Evolutionary conservation across 805 yeast genomes (phyloP), one percentile per base, ranked within the genome.

Genomic region (Pichia cephalocereana): DNA sequence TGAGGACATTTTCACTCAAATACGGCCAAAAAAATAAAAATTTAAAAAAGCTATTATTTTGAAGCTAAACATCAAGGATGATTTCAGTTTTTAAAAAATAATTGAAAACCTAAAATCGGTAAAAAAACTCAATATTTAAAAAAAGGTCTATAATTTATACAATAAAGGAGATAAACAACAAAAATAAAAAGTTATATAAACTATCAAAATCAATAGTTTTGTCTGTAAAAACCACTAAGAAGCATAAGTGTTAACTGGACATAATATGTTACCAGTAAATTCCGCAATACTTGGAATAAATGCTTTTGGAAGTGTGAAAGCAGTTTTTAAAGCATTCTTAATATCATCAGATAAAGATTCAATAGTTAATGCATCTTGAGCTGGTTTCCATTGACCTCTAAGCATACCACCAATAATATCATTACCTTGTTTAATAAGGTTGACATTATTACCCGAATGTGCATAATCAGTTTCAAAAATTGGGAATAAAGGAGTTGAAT

Each of bases 401-500:
- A 42, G 26, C 9, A 42, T 23, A 26, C 26, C 23, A 8, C 34
- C 23, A 7, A n/a, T 11, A 15, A 26, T 17, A 3, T 26, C 9
- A 5, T n/a, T 15, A 23, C 23, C 23, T n/a, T 26, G 8, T 15
- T 42, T 42, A 4, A 11, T 14, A 26, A 42, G 8, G 23, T 42
- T 38, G n/a, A 42, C 18, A 15, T 42, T 42, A 6, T 32, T 26
- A 15, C 45, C 45, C 1, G 45, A 15, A 23, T 42, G 45, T n/a
- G 45, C 38, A 23, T 31, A 42, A n/a, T 17, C 26, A 6, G 40
- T 2, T 34, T 12, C 26, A 2, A 14, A 34, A 23, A 42, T 34
- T n/a, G 45, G 45, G n/a, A 34, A 42, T 14, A 42, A 36, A 6
- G 45, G 45, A n/a, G 45, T 42, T 10, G 45, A 17, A 26, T 42